A percentile compares a stretch with the other conserved stretches of the same genome.
These are phyloP conservation scores for Chondrostereum purpureum DNA, from an alignment of 1,284 basidiomycete species.

Conservation along the genomic window DNA sequence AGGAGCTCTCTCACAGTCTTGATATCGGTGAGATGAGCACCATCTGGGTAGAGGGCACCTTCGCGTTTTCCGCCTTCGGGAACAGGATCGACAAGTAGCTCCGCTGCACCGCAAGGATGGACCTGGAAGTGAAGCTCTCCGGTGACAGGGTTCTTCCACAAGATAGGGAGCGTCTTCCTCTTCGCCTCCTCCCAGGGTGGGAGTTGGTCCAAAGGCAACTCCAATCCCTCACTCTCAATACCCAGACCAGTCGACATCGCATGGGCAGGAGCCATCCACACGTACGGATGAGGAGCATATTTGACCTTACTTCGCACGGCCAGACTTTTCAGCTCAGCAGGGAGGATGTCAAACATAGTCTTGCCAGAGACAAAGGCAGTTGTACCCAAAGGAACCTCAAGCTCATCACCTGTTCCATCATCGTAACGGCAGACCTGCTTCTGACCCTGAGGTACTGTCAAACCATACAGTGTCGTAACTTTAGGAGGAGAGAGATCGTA, in stretches of 20 bases:
- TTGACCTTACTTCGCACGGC: conserved; percentile 76
- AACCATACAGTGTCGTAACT: conserved; percentile 88
- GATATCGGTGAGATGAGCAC: conserved; percentile 64
- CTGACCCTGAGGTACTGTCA: conserved; percentile 64
- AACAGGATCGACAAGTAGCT: conserved; percentile 57
- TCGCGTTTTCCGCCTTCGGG: conserved; percentile 44
- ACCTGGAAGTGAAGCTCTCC: conserved; percentile 73
- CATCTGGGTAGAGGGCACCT: conserved; percentile 67
- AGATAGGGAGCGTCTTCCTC: conserved; percentile 60
- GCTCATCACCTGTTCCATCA: conserved; percentile 81
- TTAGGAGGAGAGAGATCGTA: conserved; percentile 84
- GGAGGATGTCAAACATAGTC: conserved; percentile 82
- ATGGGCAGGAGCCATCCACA: conserved; percentile 78
- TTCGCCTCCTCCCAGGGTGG: conserved; percentile 70
- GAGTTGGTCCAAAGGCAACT: conserved; percentile 58
- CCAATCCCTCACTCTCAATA: conserved; percentile 69
- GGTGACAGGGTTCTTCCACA: conserved; percentile 83
- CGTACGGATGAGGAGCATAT: conserved; percentile 70
- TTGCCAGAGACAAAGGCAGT: conserved; percentile 80
- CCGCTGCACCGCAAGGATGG: conserved; percentile 57
- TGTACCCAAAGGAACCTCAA: conserved; percentile 78
- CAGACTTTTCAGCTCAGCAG: conserved; percentile 70
- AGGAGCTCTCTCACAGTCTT: conserved; percentile 65
- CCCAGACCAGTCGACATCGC: conserved; percentile 73
- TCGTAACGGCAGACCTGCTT: conserved; percentile 76